Conservation (phyloP, 495 filamentous ascomycete species). For the Aspergillus nanangensis region DNA sequence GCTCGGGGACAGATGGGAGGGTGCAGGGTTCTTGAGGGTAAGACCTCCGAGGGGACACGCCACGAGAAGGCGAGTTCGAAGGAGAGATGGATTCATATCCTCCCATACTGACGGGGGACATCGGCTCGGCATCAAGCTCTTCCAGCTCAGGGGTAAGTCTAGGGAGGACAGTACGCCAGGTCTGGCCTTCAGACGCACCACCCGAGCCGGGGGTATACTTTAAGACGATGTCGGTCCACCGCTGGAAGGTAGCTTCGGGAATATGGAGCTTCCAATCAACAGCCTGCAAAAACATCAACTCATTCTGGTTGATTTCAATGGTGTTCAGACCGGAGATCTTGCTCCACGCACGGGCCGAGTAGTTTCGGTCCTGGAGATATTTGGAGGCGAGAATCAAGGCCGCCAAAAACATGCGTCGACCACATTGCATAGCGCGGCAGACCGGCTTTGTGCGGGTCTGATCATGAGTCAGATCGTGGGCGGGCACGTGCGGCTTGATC, state of each 20-base stretch:
- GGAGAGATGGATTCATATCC: conserved; percentile 25
- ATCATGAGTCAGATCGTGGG: conserved; percentile 80
- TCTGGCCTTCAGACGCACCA: conserved; percentile 33
- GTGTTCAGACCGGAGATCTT: conserved; percentile 93
- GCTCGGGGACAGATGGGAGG: conserved; percentile 27
- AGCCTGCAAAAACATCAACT: conserved; percentile 85
- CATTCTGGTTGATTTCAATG: conserved; percentile 91
- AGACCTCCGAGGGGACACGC: conserved; percentile 5
- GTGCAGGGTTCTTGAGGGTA: conserved; percentile 12
- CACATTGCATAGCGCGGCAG: conserved; percentile 85
- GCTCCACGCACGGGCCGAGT: conserved; percentile 95
- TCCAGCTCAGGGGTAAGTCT: conserved; percentile 65
- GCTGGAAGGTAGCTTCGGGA: conserved; percentile 78
- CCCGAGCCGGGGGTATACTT: conserved; percentile 66
- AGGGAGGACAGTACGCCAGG: conserved; percentile 77
- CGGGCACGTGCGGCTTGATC: conserved; percentile 86
- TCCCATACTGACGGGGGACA: conserved; percentile 26
- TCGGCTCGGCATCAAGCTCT: conserved; percentile 28
- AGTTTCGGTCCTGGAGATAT: conserved; percentile 96
- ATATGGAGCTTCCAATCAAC: conserved; percentile 96
- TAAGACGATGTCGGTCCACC: conserved; percentile 86
- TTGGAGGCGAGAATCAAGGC: conserved; percentile 92
- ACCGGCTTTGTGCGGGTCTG: conserved; percentile 70
- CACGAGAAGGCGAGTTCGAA: conserved; percentile 32
- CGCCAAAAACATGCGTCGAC: conserved; percentile 94